Conservation (phyloP, 768 basidiomycete species). For the Xanthoconium purpureum region DNA sequence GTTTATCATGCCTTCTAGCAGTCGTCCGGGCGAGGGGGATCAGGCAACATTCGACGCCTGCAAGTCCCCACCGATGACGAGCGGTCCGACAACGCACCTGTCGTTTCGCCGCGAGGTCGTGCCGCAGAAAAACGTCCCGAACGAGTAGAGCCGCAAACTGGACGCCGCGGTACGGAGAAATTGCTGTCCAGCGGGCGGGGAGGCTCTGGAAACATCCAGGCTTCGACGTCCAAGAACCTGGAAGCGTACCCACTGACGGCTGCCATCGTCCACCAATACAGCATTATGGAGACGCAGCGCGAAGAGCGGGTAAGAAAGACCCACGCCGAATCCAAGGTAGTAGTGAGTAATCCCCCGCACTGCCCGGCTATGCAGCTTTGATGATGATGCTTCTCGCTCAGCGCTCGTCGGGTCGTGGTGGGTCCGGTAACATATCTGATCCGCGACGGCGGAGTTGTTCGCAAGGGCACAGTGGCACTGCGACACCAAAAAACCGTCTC, state of each 20-base stretch:
- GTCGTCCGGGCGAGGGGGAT: constrained; percentile 25
- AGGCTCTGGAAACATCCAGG: constrained; percentile 25
- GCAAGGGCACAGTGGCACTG: neutral
- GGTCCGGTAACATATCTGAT: constrained; percentile 25
- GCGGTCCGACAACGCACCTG: neutral
- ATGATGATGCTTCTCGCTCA: neutral
- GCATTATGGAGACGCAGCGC: constrained; percentile 9
- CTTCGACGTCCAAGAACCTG: neutral
- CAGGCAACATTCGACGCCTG: constrained; percentile 17
- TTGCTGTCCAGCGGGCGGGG: constrained; percentile 26
- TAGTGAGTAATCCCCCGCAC: constrained; percentile 15
- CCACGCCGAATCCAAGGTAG: constrained; percentile 13
- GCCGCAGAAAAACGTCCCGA: neutral
- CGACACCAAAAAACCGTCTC: constrained; percentile 2
- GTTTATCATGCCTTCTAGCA: constrained; percentile 8
- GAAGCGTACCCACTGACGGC: constrained; percentile 24
- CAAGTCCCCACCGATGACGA: neutral
- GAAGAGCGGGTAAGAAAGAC: constrained; percentile 15
- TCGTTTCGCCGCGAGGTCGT: neutral
- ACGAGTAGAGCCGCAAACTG: neutral
- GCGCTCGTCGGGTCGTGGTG: constrained; percentile 29
- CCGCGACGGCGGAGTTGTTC: constrained; percentile 6
- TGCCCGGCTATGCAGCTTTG: neutral
- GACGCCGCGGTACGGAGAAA: neutral
- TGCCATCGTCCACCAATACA: constrained; percentile 20